These are phyloP conservation scores for Amanita pallidorosea DNA, from an alignment of 768 basidiomycete species.

Conservation along the genomic window DNA sequence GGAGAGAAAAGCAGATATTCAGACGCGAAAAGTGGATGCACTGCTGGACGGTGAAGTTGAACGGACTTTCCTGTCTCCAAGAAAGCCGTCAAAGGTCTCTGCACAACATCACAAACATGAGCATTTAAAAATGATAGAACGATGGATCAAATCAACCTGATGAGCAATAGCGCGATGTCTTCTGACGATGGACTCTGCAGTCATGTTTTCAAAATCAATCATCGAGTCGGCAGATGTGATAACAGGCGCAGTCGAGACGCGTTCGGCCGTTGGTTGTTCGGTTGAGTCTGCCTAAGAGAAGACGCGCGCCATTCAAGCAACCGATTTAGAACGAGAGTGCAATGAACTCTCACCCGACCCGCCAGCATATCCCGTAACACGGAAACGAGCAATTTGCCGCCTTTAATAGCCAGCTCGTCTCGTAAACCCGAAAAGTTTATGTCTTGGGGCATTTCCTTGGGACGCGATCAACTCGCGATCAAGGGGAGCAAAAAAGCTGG, in stretches of 20 bases:
- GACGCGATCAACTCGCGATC: background rate
- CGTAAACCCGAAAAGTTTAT: conserved; percentile 47
- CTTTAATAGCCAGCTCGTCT: conserved; percentile 45
- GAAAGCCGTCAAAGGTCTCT: conserved; percentile 25
- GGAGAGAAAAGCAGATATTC: conserved; percentile 15
- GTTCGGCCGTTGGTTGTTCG: conserved; percentile 31
- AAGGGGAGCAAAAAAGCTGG: background rate
- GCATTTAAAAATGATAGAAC: background rate
- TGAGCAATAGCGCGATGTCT: conserved; percentile 58
- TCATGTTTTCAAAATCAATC: conserved; percentile 46
- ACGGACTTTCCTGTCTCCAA: conserved; percentile 22
- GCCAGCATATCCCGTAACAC: conserved; percentile 53
- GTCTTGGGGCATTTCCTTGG: conserved; percentile 42
- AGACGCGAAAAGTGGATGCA: conserved; percentile 7
- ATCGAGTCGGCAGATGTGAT: conserved; percentile 43
- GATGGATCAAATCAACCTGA: conserved; percentile 33
- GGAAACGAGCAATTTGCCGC: conserved; percentile 63
- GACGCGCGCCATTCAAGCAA: too few species aligned
- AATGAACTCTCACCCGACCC: conserved; percentile 35
- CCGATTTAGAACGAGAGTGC: background rate
- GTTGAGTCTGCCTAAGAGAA: conserved; percentile 31
- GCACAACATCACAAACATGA: background rate
- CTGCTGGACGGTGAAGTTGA: conserved; percentile 27
- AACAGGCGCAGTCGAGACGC: conserved; percentile 42
- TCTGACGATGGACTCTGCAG: conserved; percentile 43